Evolutionary conservation across 371 early-diverging fungal genomes (phyloP), one percentile per base, ranked within the genome.

Genomic region (Globomyces sp.): DNA sequence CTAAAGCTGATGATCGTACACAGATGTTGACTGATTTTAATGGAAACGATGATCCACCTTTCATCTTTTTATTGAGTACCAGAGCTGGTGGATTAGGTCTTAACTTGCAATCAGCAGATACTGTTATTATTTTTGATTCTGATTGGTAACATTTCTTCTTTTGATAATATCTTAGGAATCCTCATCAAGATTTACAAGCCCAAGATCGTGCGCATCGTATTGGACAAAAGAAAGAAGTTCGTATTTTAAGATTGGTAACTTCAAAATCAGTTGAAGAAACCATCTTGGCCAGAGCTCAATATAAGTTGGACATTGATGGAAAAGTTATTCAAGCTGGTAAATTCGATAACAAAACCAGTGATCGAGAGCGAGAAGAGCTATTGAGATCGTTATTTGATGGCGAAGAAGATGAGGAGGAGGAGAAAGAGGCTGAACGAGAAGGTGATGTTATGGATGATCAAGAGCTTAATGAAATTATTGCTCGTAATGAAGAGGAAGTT

Each of bases 151-250:
- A 4, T 51, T 9, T 44, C 8, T 36, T 37, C 13, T 66, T 3
- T 5, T 4, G 58, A 11, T 39, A 34, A n/a, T 11, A 69, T 24
- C 24, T 24, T 24, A 24, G 24, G 24, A 99, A 99, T 75, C 99
- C 99, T 34, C 96, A 98, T 72, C 94, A 94, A 69, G 99, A 99
- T 83, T 82, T 98, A 48, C 99, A 99, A 85, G 99, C 99, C 1
- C 99, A 99, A 79, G 99, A 99, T 79, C 93, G 99, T 74, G 99
- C 99, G 0, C 99, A 99, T 84, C 92, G 99, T 77, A 99, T 99
- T 72, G 99, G 99, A n/a, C 99, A 99, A 79, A 99, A 92, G 39
- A 98, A 97, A 71, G 99, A 99, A 79, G 99, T 99, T n/a, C 89
- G 94, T 40, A 96, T 99, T 58, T 90, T 98, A 74, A 88, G 99